These are phyloP conservation scores for Phytopythium oedochilum DNA, from an alignment of 352 stramenopile species.

Conservation along the genomic window DNA sequence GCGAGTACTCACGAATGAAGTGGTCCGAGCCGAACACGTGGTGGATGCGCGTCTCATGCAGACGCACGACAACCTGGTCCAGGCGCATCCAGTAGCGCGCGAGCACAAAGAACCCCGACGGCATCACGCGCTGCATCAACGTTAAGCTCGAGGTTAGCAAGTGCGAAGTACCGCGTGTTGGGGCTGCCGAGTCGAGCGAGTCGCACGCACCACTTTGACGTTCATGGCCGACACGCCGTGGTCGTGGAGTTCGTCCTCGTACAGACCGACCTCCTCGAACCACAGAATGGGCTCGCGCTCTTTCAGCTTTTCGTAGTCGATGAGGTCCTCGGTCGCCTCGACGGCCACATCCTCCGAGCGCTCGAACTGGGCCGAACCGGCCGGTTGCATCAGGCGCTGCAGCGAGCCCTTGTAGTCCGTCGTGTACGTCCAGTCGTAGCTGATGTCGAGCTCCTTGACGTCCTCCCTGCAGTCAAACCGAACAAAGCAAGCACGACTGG, in stretches of 20 bases:
- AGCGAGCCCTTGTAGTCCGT: slow-evolving; percentile 81
- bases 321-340: slow-evolving; percentile 47
- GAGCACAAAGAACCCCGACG: slow-evolving; percentile 76
- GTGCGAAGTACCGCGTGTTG: too few relatives aligned
- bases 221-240: slow-evolving; percentile 76
- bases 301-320: slow-evolving; percentile 77
- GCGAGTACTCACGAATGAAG: slow-evolving; percentile 75
- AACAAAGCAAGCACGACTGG: neutral
- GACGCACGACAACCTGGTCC: slow-evolving; percentile 70
- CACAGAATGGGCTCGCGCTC: slow-evolving; percentile 79
- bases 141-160: too few relatives aligned
- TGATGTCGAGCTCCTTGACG: slow-evolving; percentile 80
- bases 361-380: neutral
- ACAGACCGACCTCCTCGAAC: slow-evolving; percentile 78
- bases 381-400: slow-evolving; percentile 31
- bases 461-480: slow-evolving; percentile 31
- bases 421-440: slow-evolving; percentile 84
- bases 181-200: too few relatives aligned
- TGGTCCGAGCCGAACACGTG: slow-evolving; percentile 72
- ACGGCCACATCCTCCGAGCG: slow-evolving; percentile 28
- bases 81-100: slow-evolving; percentile 82
- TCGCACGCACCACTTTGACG: slow-evolving; percentile 77
- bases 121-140: slow-evolving; percentile 65
- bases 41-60: slow-evolving; percentile 82
- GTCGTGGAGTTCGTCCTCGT: slow-evolving; percentile 83